These are phyloP conservation scores for Lachnellula cervina DNA, from an alignment of 2,329 filamentous ascomycete species.

Conservation along the genomic window DNA sequence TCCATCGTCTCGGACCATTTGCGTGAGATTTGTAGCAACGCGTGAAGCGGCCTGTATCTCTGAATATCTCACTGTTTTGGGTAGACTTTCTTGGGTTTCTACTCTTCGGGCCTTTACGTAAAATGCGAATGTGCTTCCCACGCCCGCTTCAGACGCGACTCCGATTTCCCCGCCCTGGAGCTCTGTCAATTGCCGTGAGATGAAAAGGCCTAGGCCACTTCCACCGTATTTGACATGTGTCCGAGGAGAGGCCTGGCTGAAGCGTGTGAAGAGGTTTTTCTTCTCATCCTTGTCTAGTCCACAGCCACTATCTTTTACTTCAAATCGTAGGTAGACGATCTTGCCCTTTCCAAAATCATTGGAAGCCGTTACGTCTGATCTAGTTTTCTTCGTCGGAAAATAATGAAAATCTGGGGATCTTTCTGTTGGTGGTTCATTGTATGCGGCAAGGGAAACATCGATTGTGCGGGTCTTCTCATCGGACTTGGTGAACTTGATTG, in stretches of 20 bases:
- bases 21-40: conserved; percentile 10
- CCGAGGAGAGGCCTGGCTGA: conserved; percentile 70
- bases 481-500: conserved; percentile 62
- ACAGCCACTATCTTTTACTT: conserved; percentile 71
- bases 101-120: conserved; percentile 43
- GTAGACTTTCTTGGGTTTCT: conserved; percentile 26
- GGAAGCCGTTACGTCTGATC: conserved; percentile 32
- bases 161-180: conserved; percentile 72
- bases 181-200: conserved; percentile 71
- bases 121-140: conserved; percentile 70
- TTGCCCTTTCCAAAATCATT: conserved; percentile 68
- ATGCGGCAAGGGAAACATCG: conserved; percentile 32
- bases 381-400: conserved; percentile 52
- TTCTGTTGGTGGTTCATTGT: conserved; percentile 39
- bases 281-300: conserved; percentile 66
- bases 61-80: conserved; percentile 53
- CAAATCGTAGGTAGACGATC: conserved; percentile 64
- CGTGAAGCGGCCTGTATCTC: conserved; percentile 47
- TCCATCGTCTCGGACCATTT: conserved; percentile 1
- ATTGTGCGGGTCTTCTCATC: conserved; percentile 48
- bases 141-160: conserved; percentile 60
- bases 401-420: conserved; percentile 37
- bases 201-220: conserved; percentile 73
- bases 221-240: conserved; percentile 78
- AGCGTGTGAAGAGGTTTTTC: conserved; percentile 71